Evolutionary conservation across 371 early-diverging fungal genomes (phyloP), one percentile per base, ranked within the genome.

Genomic region (Mortierella sp.): DNA sequence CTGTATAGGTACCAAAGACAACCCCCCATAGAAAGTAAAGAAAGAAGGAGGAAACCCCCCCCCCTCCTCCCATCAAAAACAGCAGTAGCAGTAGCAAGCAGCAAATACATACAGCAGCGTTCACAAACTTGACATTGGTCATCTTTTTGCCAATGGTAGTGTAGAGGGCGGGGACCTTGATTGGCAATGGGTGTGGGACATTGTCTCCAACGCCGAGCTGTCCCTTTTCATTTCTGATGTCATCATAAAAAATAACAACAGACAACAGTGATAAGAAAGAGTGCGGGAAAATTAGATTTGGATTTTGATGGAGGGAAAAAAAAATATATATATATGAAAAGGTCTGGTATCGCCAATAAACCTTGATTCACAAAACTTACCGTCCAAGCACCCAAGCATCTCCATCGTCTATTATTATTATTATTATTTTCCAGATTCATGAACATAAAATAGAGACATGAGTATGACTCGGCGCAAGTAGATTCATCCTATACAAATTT

Each of bases 181-280:
- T 23, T 6, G 85, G 85, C 29, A 57, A 65, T n/a, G 80, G 73
- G 30, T 72, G 80, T 37, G 75, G 63, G 16, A 50, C 48, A 7
- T 64, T 75, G 45, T 85, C 84, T 9, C 83, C 86, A 14, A 81
- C 47, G 14, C 86, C 86, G 21, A 86, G 69, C 57, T 86, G 86
- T 4, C 86, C 86, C 46, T 72, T 80, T 44, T 83, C 86, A 61
- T 84, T 84, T 29, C 86, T 73, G 26, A 44, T 46, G 2, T 44
- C 1, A 16, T n/a, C n/a, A n/a, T n/a, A n/a, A n/a, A n/a, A n/a
- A n/a, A n/a, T n/a, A n/a, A n/a, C 2, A 55, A 25, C 21, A 26
- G 7, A 9, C 18, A 14, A 19, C 18, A 30, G 52, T 59, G 37
- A 60, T 5, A 30, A 23, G 44, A 50, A 37, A n/a, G n/a, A 28